A percentile compares a stretch with the other conserved stretches of the same genome.
Conservation (phyloP, 2,329 filamentous ascomycete genomes). For the Tolypocladium pustulatum region DNA sequence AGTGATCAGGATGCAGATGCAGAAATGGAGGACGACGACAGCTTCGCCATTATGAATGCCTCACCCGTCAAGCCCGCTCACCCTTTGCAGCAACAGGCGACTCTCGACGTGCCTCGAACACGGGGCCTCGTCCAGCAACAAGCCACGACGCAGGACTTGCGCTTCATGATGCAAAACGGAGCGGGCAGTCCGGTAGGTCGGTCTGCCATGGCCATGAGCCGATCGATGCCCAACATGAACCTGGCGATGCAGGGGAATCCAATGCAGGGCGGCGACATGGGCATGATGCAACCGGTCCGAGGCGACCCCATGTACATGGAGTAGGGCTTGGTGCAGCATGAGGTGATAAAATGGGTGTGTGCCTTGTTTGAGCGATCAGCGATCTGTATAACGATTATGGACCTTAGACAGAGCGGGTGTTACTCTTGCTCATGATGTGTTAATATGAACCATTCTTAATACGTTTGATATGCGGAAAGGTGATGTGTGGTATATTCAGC, state of each 20-base stretch:
- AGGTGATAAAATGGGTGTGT: neutral
- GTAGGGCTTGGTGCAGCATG: slow-evolving; percentile 12
- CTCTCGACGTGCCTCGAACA: slow-evolving; percentile 33
- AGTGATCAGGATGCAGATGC: slow-evolving; percentile 33
- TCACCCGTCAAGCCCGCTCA: slow-evolving; percentile 25
- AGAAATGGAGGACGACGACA: slow-evolving; percentile 50
- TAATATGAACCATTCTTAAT: slow-evolving; percentile 16
- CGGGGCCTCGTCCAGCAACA: slow-evolving; percentile 25
- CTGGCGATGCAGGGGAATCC: slow-evolving; percentile 27
- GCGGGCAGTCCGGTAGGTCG: slow-evolving; percentile 23
- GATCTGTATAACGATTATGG: slow-evolving; percentile 18
- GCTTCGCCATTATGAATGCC: slow-evolving; percentile 38
- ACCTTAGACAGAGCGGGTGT: slow-evolving; percentile 10
- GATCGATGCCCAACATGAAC: slow-evolving; percentile 36
- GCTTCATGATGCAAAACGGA: slow-evolving; percentile 33
- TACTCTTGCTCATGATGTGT: slow-evolving; percentile 16
- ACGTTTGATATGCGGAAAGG: neutral
- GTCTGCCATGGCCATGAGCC: slow-evolving; percentile 27
- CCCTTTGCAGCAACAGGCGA: slow-evolving; percentile 27
- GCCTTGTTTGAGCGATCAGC: slow-evolving; percentile 2
- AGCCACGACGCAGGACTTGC: slow-evolving; percentile 19
- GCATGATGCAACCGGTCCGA: slow-evolving; percentile 34
- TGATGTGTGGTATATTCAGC: neutral
- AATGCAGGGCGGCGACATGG: slow-evolving; percentile 32
- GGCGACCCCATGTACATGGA: slow-evolving; percentile 44